Conservation (phyloP, 2,329 filamentous ascomycete species). For the Coleophoma crateriformis region DNA sequence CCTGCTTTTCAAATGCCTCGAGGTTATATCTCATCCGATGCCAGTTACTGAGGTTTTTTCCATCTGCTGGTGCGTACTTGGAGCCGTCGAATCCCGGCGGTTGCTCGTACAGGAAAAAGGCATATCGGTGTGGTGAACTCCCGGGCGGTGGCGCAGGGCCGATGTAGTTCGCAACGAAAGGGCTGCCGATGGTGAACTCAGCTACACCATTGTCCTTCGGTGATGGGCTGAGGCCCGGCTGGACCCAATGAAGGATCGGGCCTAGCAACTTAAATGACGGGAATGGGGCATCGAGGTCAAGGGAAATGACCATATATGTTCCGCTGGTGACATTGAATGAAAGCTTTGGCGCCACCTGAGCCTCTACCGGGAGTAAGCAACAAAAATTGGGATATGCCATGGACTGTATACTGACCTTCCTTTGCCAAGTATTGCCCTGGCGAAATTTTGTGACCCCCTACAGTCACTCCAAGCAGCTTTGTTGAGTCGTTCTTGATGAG, state of each 20-base stretch:
- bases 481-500: constrained; percentile 18
- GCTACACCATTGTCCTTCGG: background rate
- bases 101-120: constrained; percentile 43
- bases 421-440: constrained; percentile 27
- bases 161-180: constrained; percentile 34
- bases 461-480: constrained; percentile 26
- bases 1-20: constrained; percentile 31
- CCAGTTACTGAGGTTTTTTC: constrained; percentile 28
- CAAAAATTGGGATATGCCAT: background rate
- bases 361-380: constrained; percentile 7
- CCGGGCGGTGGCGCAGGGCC: constrained; percentile 39
- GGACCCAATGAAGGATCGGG: constrained; percentile 42
- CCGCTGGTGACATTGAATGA: constrained; percentile 7
- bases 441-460: constrained; percentile 22
- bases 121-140: constrained; percentile 41
- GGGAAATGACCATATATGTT: constrained; percentile 34
- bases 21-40: constrained; percentile 36
- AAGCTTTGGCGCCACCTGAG: constrained; percentile 15
- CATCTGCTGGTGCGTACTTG: constrained; percentile 28
- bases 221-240: constrained; percentile 25
- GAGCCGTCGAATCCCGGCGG: constrained; percentile 31
- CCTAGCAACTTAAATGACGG: constrained; percentile 33
- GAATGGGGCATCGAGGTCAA: constrained; percentile 44
- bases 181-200: constrained; percentile 2
- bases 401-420: constrained; percentile 16